Evolutionary conservation across 179 eudicot species (phyloP), one percentile per base, ranked within the genome.

Genomic region (Pouteria campechiana): DNA sequence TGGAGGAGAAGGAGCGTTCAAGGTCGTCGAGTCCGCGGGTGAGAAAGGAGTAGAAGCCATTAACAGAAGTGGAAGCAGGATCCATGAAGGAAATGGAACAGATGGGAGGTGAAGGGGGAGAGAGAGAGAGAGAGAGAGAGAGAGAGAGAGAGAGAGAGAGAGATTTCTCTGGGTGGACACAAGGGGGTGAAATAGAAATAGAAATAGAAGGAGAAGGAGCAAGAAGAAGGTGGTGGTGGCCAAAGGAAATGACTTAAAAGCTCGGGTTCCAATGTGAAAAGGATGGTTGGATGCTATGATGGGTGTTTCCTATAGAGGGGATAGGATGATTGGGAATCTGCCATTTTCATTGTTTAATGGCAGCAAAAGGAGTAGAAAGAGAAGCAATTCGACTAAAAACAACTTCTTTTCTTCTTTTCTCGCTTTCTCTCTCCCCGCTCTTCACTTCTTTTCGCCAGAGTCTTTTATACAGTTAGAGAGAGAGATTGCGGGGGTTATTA

Each of bases 21-120:
- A 89, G 86, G 57, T 89, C 95, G 32, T 85, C 95, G 20, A 89
- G 74, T 7, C 95, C 95, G 56, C 88, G 49, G 23, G 89, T 78
- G 17, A 89, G 58, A 45, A 78, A 81, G 51, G 70, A 53, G 77
- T 78, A 89, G 71, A 75, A 89, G 57, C 86, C 95, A 70, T 81
- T 89, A n/a, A 89, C 85, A 46, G 93, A 81, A 13, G 96, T 59
- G 37, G 72, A 69, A 16, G 74, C 70, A 50, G 78, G 76, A 73
- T 86, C 84, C 87, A 73, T 78, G 17, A 25, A 21, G 14, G 35
- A 10, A 3, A 0, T 1, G 18, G 24, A 12, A 32, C 2, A 7
- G 10, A 17, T 3, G n/a, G n/a, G 11, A 23, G 8, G 29, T 17
- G 28, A 32, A 30, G 2, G 6, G n/a, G n/a, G n/a, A 31, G 18